Conservation (phyloP, 352 stramenopile species). For the Phytopythium helicoides region DNA sequence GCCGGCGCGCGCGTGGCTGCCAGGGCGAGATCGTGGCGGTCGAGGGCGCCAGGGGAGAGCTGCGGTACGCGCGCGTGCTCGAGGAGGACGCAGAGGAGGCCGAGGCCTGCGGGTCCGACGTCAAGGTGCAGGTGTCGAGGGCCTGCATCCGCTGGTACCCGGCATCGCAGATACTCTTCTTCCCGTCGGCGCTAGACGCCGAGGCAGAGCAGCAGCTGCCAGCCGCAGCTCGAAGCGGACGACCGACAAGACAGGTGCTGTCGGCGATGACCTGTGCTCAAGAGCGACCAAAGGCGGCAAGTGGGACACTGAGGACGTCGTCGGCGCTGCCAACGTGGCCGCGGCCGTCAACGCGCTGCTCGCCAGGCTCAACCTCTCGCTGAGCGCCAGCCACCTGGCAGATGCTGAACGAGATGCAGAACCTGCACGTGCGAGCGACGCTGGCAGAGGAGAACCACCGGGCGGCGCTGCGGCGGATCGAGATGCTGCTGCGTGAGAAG, state of each 20-base stretch:
- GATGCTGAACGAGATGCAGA: slow-evolving; percentile 39
- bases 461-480: slow-evolving; percentile 25
- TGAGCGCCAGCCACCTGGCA: slow-evolving; percentile 50
- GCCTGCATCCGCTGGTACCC: slow-evolving; percentile 34
- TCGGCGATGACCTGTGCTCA: neutral
- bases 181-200: slow-evolving; percentile 21
- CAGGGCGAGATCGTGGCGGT: slow-evolving; percentile 55
- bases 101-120: slow-evolving; percentile 20
- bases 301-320: neutral
- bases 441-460: slow-evolving; percentile 42
- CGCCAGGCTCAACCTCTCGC: slow-evolving; percentile 39
- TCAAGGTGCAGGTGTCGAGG: slow-evolving; percentile 44
- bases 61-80: slow-evolving; percentile 38
- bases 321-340: slow-evolving; percentile 23
- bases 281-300: neutral
- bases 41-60: slow-evolving; percentile 12
- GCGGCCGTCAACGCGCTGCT: slow-evolving; percentile 47
- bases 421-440: slow-evolving; percentile 31
- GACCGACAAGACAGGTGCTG: no score
- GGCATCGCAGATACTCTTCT: slow-evolving; percentile 49
- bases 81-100: slow-evolving; percentile 15
- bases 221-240: no score
- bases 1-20: slow-evolving; percentile 34
- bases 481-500: slow-evolving; percentile 39
- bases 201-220: neutral